Evolutionary conservation across 345 rosid genomes (phyloP).

Genomic region (Linum trigynum): DNA sequence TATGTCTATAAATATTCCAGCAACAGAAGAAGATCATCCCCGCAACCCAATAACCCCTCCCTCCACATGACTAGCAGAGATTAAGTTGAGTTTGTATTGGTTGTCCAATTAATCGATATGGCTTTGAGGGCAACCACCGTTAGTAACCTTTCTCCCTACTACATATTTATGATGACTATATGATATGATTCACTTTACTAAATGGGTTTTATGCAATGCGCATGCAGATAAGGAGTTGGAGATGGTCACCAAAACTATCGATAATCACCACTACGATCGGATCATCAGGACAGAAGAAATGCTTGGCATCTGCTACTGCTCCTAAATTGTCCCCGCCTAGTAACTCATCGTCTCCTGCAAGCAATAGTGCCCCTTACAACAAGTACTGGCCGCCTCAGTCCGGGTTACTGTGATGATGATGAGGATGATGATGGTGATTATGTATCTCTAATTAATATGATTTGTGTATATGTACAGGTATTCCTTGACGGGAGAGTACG

Average conservation of each 20-base stretch:
- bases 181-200: too few relatives aligned
- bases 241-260: too few relatives aligned
- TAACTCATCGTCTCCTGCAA: background rate
- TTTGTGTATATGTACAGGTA: conserved; percentile 14
- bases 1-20: too few relatives aligned
- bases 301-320: conserved; percentile 16
- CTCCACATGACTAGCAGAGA: too few relatives aligned
- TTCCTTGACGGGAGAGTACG: conserved; percentile 27
- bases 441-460: background rate
- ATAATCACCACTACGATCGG: too few relatives aligned
- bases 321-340: conserved; percentile 6
- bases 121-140: too few relatives aligned
- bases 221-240: too few relatives aligned
- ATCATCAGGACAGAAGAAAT: conserved; percentile 10
- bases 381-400: background rate
- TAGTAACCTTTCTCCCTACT: too few relatives aligned
- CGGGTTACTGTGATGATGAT: background rate
- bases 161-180: too few relatives aligned
- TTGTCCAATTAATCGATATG: too few relatives aligned
- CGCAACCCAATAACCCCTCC: background rate
- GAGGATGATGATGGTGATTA: background rate
- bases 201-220: too few relatives aligned
- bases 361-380: background rate
- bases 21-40: background rate
- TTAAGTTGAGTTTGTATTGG: too few relatives aligned